These are phyloP conservation scores for Platanthera zijinensis DNA, from an alignment of 106 monocot genomes.

Conservation along the genomic window DNA sequence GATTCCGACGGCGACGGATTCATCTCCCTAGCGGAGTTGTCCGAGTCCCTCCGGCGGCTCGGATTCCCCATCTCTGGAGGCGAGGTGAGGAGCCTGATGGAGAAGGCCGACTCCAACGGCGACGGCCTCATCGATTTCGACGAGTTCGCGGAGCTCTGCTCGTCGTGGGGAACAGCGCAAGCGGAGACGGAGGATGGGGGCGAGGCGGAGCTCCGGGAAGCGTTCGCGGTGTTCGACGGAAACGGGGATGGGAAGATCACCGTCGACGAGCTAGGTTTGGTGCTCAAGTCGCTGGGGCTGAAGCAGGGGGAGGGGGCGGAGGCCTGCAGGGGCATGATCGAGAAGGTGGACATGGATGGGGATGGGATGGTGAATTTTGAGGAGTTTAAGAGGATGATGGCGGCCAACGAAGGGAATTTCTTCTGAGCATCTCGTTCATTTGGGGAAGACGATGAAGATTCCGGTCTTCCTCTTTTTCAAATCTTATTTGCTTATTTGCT, in stretches of 20 bases:
- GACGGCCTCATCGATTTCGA: constrained; percentile 48
- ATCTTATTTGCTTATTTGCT: not conserved
- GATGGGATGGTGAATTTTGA: constrained; percentile 68
- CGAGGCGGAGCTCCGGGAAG: constrained; percentile 36
- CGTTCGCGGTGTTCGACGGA: constrained; percentile 52
- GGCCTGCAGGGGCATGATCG: constrained; percentile 50
- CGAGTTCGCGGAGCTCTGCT: constrained; percentile 41
- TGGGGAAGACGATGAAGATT: not conserved
- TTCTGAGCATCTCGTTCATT: not conserved
- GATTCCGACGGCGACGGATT: constrained; percentile 51
- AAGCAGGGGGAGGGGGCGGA: constrained; percentile 23
- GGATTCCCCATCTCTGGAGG: constrained; percentile 12
- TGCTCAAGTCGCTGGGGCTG: constrained; percentile 38
- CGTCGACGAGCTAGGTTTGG: constrained; percentile 41
- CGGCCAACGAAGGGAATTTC: constrained; percentile 6
- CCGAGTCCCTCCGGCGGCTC: constrained; percentile 28
- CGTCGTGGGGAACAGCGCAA: constrained; percentile 6
- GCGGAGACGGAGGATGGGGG: constrained; percentile 6
- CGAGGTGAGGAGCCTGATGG: constrained; percentile 30
- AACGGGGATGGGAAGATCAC: constrained; percentile 56
- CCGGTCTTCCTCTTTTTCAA: not conserved
- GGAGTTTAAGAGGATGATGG: constrained; percentile 78
- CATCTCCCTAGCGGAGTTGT: constrained; percentile 40
- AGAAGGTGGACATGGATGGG: constrained; percentile 52
- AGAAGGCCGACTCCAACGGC: constrained; percentile 28